Conservation (phyloP, 495 filamentous ascomycete species). For the Podospora anserina region DNA sequence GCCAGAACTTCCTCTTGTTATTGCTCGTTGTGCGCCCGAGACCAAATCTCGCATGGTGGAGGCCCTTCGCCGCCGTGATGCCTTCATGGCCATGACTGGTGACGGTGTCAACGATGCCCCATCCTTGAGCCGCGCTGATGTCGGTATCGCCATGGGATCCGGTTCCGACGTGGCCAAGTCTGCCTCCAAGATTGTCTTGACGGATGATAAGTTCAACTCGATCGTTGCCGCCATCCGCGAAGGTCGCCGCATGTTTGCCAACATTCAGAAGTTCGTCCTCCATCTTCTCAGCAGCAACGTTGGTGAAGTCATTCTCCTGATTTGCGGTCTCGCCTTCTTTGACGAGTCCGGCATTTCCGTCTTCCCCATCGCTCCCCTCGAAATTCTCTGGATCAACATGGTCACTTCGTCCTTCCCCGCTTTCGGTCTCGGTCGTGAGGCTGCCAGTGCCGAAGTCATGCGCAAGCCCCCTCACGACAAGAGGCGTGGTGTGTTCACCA, state of each 20-base stretch:
- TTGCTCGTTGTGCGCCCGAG: constrained; percentile 63
- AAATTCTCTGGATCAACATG: constrained; percentile 79
- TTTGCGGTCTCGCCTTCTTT: constrained; percentile 70
- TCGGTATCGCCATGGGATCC: constrained; percentile 83
- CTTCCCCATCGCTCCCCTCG: constrained; percentile 70
- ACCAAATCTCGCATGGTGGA: constrained; percentile 69
- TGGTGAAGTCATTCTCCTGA: constrained; percentile 67
- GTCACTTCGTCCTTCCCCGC: constrained; percentile 72
- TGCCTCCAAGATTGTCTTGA: constrained; percentile 81
- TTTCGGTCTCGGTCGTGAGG: constrained; percentile 70
- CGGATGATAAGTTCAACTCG: constrained; percentile 83
- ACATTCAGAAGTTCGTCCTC: constrained; percentile 79
- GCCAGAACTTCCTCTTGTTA: constrained; percentile 59
- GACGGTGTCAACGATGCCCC: constrained; percentile 88
- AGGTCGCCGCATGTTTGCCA: constrained; percentile 71
- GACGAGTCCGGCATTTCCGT: constrained; percentile 61
- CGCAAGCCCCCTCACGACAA: constrained; percentile 66
- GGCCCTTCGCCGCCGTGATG: constrained; percentile 59
- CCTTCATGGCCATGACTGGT: constrained; percentile 63
- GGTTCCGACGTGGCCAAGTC: constrained; percentile 91
- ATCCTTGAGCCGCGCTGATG: constrained; percentile 71
- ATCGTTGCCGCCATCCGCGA: constrained; percentile 74
- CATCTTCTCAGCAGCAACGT: constrained; percentile 72
- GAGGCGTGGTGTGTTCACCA: constrained; percentile 64
- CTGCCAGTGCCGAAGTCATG: constrained; percentile 65